A percentile compares a stretch with the other conserved stretches of the same genome.
phyloP scores from a whole-genome alignment of 2,329 filamentous ascomycete genomes.

The Colletotrichum sp. region DNA sequence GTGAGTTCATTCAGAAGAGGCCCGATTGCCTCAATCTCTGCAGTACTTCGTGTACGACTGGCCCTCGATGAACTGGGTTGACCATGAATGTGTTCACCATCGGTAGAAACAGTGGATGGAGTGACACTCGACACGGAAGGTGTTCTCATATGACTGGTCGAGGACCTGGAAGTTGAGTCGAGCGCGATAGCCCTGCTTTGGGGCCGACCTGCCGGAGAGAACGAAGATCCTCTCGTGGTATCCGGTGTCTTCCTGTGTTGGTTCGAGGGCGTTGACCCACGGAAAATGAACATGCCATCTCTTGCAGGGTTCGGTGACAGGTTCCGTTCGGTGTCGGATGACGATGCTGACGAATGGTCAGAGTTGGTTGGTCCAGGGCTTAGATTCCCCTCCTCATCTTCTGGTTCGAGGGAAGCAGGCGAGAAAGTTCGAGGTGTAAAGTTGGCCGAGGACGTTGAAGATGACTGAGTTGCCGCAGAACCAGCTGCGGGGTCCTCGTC shows the following conservation, averaged over 20 bases:
- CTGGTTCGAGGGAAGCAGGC: not conserved
- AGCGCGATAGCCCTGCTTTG: not conserved
- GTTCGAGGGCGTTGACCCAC: not conserved
- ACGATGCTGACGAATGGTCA: not conserved
- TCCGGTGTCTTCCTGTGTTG: not conserved
- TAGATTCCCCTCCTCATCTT: not conserved
- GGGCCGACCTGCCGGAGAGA: not conserved
- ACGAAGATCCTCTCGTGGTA: rapidly evolving
- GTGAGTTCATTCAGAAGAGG: not conserved
- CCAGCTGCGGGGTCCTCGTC: not conserved
- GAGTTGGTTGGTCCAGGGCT: not conserved
- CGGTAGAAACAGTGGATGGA: not conserved
- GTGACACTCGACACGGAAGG: not conserved
- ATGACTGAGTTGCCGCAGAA: not conserved
- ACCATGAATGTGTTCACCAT: not conserved
- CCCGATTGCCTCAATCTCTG: not conserved
- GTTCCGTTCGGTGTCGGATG: not conserved
- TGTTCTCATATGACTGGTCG: not conserved
- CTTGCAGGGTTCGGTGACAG: not conserved
- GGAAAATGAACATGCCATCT: not conserved
- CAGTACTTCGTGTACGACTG: not conserved
- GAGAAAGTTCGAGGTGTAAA: not conserved
- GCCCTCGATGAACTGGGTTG: not conserved
- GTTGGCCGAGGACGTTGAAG: not conserved
- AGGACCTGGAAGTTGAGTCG: not conserved